These are phyloP conservation scores for Spencermartinsiella europaea DNA, from an alignment of 805 yeast species.

Conservation along the genomic window DNA sequence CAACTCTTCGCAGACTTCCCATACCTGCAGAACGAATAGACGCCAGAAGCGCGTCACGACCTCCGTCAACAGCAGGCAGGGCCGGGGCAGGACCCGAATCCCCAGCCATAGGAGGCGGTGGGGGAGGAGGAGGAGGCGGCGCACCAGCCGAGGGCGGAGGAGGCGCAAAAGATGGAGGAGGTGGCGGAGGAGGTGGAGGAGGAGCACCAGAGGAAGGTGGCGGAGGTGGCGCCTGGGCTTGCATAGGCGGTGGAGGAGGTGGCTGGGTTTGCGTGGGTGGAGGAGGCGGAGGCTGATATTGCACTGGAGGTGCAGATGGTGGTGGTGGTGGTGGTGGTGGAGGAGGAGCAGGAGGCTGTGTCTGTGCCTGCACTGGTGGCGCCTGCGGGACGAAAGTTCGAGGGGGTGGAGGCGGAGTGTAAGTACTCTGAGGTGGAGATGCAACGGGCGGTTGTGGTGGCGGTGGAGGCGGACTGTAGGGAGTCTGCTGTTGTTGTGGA, in stretches of 20 bases:
- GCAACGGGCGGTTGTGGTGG: constrained; percentile 27
- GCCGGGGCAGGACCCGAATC: constrained; percentile 33
- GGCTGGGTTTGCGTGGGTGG: constrained; percentile 26
- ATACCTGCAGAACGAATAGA: constrained; percentile 81
- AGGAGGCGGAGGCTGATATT: constrained; percentile 25
- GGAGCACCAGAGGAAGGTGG: constrained; percentile 22
- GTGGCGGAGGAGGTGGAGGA: constrained; percentile 34
- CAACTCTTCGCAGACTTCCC: constrained; percentile 65
- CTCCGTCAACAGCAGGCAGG: constrained; percentile 44
- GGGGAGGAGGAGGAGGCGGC: constrained; percentile 37
- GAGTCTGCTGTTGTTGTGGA: constrained; percentile 23
- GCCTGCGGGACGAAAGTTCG: constrained; percentile 23
- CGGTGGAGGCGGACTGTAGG: constrained; percentile 27
- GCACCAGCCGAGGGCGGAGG: constrained; percentile 31
- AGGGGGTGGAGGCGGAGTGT: constrained; percentile 23
- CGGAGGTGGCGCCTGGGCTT: constrained; percentile 25
- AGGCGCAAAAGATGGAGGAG: constrained; percentile 30
- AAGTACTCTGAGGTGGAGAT: constrained; percentile 19
- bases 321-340: constrained; percentile 31
- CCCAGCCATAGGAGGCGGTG: constrained; percentile 28
- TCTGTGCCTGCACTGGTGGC: constrained; percentile 25
- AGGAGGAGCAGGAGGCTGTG: constrained; percentile 20
- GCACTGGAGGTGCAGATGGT: constrained; percentile 24
- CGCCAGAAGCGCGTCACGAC: constrained; percentile 77
- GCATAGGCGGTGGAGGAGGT: constrained; percentile 34